These are phyloP conservation scores for Suillus fuscotomentosus DNA, from an alignment of 768 basidiomycete species.

Conservation along the genomic window DNA sequence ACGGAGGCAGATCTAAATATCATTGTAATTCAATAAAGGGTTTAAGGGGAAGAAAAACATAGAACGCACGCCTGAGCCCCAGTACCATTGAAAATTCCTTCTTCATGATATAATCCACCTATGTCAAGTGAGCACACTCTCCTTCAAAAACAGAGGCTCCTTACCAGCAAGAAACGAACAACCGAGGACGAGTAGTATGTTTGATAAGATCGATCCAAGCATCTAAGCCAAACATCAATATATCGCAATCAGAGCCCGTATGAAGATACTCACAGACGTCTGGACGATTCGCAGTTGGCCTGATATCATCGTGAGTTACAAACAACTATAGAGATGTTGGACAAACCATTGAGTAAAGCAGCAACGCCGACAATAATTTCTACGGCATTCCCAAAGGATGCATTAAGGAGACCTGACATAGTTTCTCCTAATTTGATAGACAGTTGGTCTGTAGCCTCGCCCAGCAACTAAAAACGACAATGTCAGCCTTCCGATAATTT, in stretches of 20 bases:
- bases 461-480: constrained; percentile 52
- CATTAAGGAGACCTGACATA: constrained; percentile 83
- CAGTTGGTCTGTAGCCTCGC: constrained; percentile 81
- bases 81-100: constrained; percentile 77
- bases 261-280: constrained; percentile 60
- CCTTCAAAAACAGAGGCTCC: constrained; percentile 2
- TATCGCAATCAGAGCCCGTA: not conserved
- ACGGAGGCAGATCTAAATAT: constrained; percentile 36
- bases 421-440: constrained; percentile 79
- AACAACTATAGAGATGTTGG: not conserved
- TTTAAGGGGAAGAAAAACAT: constrained; percentile 11
- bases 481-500: not conserved
- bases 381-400: constrained; percentile 80
- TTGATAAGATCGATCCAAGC: constrained; percentile 89
- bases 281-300: constrained; percentile 88
- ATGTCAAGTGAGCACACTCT: not conserved
- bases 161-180: constrained; percentile 85
- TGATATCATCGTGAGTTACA: constrained; percentile 25
- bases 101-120: constrained; percentile 65
- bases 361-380: constrained; percentile 90
- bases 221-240: constrained; percentile 44
- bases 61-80: constrained; percentile 79
- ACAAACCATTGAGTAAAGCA: constrained; percentile 71
- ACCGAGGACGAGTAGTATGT: constrained; percentile 86
- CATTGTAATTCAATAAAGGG: not conserved